Evolutionary conservation across 2,329 filamentous ascomycete species (phyloP).

Genomic region (Sphaerulina vaccinii): DNA sequence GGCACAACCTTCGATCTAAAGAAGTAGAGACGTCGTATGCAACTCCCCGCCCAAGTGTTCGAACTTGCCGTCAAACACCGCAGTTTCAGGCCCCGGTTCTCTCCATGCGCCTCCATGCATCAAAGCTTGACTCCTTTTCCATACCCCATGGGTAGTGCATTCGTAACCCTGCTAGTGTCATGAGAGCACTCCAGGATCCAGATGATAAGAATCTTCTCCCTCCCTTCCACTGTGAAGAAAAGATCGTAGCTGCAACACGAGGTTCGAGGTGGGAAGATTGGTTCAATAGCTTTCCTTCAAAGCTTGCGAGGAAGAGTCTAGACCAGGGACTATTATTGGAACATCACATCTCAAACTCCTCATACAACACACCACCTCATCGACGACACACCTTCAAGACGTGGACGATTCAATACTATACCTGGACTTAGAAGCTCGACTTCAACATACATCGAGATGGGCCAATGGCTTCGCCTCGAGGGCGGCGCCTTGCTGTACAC

Average conservation of each 20-base stretch:
- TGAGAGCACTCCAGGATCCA: background rate
- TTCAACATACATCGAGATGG: conserved; percentile 20
- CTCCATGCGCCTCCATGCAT: conserved; percentile 2
- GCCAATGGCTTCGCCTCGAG: conserved; percentile 25
- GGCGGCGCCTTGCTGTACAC: conserved; percentile 44
- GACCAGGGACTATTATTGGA: no score
- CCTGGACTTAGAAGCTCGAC: no score
- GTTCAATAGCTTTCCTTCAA: no score
- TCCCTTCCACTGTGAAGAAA: no score
- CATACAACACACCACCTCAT: no score
- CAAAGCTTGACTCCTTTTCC: conserved; percentile 7
- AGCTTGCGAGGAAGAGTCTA: no score
- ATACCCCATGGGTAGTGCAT: background rate
- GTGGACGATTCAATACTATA: background rate
- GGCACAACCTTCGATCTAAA: conserved; percentile 1
- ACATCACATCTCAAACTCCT: no score
- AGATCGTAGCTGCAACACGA: no score
- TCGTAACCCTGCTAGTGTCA: conserved; percentile 4
- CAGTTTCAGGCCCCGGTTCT: background rate
- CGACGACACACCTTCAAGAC: no score
- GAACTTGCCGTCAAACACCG: conserved; percentile 12
- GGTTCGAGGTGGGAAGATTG: no score
- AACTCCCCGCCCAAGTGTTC: no score
- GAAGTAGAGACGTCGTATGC: background rate
- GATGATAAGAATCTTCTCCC: background rate